phyloP scores from a whole-genome alignment of 2,329 filamentous ascomycete genomes.

The Ophiosphaerella herpotricha region DNA sequence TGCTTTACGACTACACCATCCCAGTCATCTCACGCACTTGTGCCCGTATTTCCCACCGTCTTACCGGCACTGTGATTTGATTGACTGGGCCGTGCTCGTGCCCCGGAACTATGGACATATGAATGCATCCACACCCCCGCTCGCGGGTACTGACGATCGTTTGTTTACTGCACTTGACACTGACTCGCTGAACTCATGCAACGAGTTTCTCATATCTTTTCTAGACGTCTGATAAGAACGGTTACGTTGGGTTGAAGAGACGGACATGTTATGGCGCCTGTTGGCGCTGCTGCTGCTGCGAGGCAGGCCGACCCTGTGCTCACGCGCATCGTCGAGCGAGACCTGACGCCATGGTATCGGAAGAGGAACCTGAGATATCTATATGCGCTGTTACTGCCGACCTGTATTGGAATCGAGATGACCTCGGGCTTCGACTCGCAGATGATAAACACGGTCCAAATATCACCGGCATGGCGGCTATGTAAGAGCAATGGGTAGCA shows the following conservation, averaged over 20 bases:
- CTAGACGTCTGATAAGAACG: background rate
- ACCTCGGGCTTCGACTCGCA: conserved; percentile 41
- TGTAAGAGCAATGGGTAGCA: conserved; percentile 18
- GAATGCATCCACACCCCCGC: conserved; percentile 4
- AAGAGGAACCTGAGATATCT: conserved; percentile 43
- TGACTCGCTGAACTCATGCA: background rate
- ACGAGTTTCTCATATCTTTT: background rate
- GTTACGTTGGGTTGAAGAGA: background rate
- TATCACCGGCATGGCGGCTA: conserved; percentile 29
- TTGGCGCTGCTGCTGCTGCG: conserved; percentile 16
- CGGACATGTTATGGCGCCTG: conserved; percentile 18
- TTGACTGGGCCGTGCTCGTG: conserved; percentile 4
- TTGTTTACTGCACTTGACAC: conserved; percentile 1
- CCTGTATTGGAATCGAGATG: conserved; percentile 42
- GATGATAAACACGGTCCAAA: conserved; percentile 41
- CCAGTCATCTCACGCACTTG: background rate
- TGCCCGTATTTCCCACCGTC: conserved; percentile 1
- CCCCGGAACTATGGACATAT: conserved; percentile 12
- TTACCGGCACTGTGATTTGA: conserved; percentile 8
- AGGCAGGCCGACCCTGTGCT: conserved; percentile 46
- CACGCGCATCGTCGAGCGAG: conserved; percentile 47
- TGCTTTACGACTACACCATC: conserved; percentile 2
- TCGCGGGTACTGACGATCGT: conserved; percentile 3
- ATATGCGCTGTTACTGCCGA: conserved; percentile 41
- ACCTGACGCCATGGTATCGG: conserved; percentile 47